These are phyloP conservation scores for Emmonsia crescens DNA, from an alignment of 2,329 filamentous ascomycete genomes.

Conservation along the genomic window DNA sequence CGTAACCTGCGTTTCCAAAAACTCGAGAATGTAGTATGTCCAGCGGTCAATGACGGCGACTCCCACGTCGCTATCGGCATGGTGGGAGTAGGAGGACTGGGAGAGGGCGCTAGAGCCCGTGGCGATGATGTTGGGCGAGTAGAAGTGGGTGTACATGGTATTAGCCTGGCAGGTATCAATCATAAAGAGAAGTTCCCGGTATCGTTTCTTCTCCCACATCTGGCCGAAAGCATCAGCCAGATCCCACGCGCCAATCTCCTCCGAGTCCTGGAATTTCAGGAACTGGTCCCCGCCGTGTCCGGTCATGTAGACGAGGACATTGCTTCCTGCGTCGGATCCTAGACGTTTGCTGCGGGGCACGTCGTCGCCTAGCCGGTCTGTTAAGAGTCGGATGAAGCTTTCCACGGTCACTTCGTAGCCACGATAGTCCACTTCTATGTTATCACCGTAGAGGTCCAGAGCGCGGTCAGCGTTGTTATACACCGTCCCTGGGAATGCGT, in stretches of 20 bases:
- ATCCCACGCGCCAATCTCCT: conserved; percentile 95
- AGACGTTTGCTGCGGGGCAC: conserved; percentile 91
- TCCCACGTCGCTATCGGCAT: conserved; percentile 94
- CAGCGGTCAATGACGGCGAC: conserved; percentile 97
- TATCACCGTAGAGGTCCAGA: conserved; percentile 93
- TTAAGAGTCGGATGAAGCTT: conserved; percentile 93
- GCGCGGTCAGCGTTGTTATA: conserved; percentile 97
- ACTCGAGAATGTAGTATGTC: conserved; percentile 97
- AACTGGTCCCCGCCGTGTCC: conserved; percentile 97
- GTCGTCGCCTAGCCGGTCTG: conserved; percentile 85
- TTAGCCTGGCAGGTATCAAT: conserved; percentile 99
- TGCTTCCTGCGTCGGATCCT: conserved; percentile 88
- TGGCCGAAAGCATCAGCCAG: conserved; percentile 95
- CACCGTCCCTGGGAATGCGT: conserved; percentile 92
- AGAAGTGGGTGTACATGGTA: conserved; percentile 97
- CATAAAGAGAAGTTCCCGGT: conserved; percentile 98
- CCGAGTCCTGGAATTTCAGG: conserved; percentile 93
- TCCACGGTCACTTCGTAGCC: conserved; percentile 98
- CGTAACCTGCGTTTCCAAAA: conserved; percentile 79
- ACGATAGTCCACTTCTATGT: conserved; percentile 96
- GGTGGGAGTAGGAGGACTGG: conserved; percentile 93
- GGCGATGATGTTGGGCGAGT: conserved; percentile 95
- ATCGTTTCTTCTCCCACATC: conserved; percentile 99
- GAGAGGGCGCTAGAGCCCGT: conserved; percentile 95
- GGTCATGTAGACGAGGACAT: conserved; percentile 98